Percentiles rank a stretch among this genome's conserved stretches.
These are phyloP conservation scores for Wickerhamiella infanticola DNA, from an alignment of 1,139 yeast species.

Conservation along the genomic window DNA sequence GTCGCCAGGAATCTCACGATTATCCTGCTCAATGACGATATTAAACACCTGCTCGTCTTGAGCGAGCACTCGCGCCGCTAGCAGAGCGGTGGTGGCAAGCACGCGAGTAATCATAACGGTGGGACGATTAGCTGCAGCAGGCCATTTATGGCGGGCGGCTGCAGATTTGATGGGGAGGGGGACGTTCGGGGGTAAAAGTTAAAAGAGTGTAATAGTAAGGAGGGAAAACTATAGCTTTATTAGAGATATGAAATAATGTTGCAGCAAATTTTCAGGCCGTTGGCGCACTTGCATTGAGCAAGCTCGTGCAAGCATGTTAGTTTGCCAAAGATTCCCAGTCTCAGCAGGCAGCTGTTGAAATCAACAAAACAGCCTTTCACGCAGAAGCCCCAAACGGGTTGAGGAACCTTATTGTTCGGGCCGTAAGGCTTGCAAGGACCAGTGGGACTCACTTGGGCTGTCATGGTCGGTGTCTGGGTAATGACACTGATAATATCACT, in stretches of 20 bases:
- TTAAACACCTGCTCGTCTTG: neutral
- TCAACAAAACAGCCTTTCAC: neutral
- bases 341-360: neutral
- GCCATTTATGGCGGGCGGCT: too few relatives aligned
- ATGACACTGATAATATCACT: neutral
- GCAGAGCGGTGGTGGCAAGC: neutral
- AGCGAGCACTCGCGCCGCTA: neutral
- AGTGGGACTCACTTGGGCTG: neutral
- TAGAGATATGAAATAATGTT: neutral
- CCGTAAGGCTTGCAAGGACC: constrained; percentile 1
- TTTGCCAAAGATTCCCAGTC: neutral
- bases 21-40: neutral
- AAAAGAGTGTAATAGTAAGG: too few relatives aligned
- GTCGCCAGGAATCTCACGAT: constrained; percentile 53
- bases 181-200: too few relatives aligned
- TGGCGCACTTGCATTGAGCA: constrained; percentile 1
- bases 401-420: neutral
- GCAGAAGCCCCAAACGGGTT: neutral
- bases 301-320: neutral
- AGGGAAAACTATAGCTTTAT: too few relatives aligned
- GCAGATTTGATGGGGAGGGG: too few relatives aligned
- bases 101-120: neutral
- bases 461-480: neutral
- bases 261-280: neutral
- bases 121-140: neutral